Evolutionary conservation across 2,329 filamentous ascomycete species (phyloP), one percentile per base, ranked within the genome.

Genomic region (Chrysosphaeria jannelii): DNA sequence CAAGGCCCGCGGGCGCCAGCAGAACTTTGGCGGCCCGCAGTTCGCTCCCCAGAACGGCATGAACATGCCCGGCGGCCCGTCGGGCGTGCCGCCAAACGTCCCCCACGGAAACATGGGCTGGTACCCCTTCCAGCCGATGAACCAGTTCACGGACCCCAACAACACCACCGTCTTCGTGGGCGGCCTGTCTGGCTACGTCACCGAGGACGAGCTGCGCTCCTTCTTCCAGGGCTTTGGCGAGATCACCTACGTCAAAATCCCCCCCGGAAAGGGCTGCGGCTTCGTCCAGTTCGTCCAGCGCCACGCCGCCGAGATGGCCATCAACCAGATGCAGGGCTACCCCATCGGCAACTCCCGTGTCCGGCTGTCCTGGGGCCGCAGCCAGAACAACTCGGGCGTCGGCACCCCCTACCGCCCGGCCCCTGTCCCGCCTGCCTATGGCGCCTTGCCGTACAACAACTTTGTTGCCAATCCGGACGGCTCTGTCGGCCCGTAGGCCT

Each of bases 271-370:
- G 62, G 85, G 85, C 35, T 97, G 85, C 40, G 85, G 85, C 28
- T 97, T 97, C 42, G 85, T 97, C 28, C 85, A 97, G 48, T 97
- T 97, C 37, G 85, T 97, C 27, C 85, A 97, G 52, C 78, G 85
- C 34, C 85, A 97, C 40, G 85, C 85, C 25, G 85, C 85, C 9
- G 85, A 97, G 53, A 97, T 97, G 85, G 85, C 85, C 35, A 97
- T 97, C 60, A 97, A 97, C 52, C 85, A 97, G 51, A 97, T 97
- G 85, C 85, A 97, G 50, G 85, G 85, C 30, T 97, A 97, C 44
- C 85, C 85, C 13, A 97, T 97, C 39, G 85, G 85, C 26, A 97
- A 97, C 57, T 93, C 81, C 22, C 78, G 85, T 34, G 85, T 97
- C 29, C 78, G 85, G 38, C 61, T 97, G 34, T 90, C 76, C 44